These are phyloP conservation scores for Chrysochromulina parva DNA, from an alignment of 78 protist genomes.

Conservation along the genomic window DNA sequence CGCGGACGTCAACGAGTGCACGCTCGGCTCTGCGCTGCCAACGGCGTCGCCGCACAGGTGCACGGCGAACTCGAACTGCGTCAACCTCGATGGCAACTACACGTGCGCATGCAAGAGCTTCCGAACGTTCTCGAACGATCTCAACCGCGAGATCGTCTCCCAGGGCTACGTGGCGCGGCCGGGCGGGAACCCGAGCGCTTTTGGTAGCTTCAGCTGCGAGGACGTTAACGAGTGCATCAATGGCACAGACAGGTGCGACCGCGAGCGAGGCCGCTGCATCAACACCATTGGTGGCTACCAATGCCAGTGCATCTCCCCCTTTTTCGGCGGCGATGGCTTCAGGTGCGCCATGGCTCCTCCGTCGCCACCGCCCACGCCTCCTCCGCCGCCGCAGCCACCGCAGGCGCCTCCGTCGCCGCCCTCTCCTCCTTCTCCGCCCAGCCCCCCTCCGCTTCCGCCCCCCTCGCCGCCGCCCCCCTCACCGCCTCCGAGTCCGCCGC, in stretches of 20 bases:
- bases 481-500: background rate
- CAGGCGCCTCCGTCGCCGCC: background rate
- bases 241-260: background rate
- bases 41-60: too few relatives aligned
- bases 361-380: background rate
- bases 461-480: background rate
- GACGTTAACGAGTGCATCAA: slow-evolving; percentile 1
- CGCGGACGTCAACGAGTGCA: background rate
- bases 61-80: too few relatives aligned
- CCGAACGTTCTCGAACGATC: too few relatives aligned
- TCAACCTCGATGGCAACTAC: too few relatives aligned
- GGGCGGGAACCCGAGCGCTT: too few relatives aligned
- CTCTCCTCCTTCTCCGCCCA: background rate
- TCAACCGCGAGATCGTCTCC: too few relatives aligned
- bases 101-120: too few relatives aligned
- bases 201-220: too few relatives aligned
- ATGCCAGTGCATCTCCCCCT: slow-evolving; percentile 9
- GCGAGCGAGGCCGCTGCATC: background rate
- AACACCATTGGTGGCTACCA: background rate
- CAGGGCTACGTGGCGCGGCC: too few relatives aligned
- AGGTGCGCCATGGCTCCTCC: background rate
- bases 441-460: background rate
- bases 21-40: too few relatives aligned
- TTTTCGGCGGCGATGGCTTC: background rate
- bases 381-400: background rate